These are phyloP conservation scores for Crucihimalaya himalaica DNA, from an alignment of 345 rosid species.

Conservation along the genomic window DNA sequence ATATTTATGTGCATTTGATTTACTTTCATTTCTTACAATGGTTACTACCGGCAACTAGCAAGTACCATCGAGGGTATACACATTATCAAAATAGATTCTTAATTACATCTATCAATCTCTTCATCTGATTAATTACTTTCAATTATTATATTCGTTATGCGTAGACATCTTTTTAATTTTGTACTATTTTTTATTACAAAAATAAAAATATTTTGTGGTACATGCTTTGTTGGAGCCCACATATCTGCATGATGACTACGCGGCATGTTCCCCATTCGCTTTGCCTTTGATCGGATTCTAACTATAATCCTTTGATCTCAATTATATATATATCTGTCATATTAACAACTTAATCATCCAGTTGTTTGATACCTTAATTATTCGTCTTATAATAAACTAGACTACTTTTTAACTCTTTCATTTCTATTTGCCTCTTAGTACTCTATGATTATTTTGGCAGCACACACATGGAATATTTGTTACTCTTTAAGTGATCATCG, in stretches of 20 bases:
- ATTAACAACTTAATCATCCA: constrained; percentile 22
- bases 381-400: constrained; percentile 8
- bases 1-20: not conserved
- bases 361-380: constrained; percentile 36
- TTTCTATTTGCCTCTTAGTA: not conserved
- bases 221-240: constrained; percentile 43
- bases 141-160: constrained; percentile 20
- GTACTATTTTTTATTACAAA: not conserved
- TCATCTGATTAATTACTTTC: constrained; percentile 13
- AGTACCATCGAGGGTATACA: not conserved
- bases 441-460: constrained; percentile 29
- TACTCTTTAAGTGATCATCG: constrained; percentile 11
- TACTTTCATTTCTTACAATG: not conserved
- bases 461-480: constrained; percentile 22
- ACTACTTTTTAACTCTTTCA: not conserved
- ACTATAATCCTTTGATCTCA: constrained; percentile 28
- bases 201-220: constrained; percentile 26
- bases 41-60: not conserved
- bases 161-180: not conserved
- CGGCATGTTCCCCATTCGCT: constrained; percentile 44
- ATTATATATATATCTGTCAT: constrained; percentile 33
- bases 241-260: constrained; percentile 47
- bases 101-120: constrained; percentile 19
- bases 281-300: constrained; percentile 31
- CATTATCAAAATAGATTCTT: constrained; percentile 19